Base-by-base conservation (phyloP, 2,329 filamentous ascomycete species). In the Sclerotinia nivalis region DNA sequence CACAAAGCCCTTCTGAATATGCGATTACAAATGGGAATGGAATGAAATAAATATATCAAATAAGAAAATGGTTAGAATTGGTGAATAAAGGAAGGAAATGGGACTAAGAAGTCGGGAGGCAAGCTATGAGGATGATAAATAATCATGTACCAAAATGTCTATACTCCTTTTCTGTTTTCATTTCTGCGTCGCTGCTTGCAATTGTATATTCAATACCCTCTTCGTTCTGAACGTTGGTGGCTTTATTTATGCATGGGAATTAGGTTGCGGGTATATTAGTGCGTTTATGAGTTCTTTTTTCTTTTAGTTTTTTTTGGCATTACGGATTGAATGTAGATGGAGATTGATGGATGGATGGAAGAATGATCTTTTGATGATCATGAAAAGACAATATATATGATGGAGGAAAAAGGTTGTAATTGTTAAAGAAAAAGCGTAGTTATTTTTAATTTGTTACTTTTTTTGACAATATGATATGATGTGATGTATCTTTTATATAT, bases 1-100 rank as follows among this genome's bases (percentile, higher is more conserved):
- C 77, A 13, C 74, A 74, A 2, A 79, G 77, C 64, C 77, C 78
- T 47, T 73, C 73, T 20, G 76, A 76, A 54, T 69, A 66, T 10
- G 60, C 72, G 22, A 72, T 76, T 43, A 76, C 74, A n/a, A 78
- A 78, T 62, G 76, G 77, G 8, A 73, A 70, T n/a, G 74, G 74
- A 8, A 52, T 62, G 43, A 60, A 37, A 31, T 72, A n/a, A 71
- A 43, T 37, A 45, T n/a, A 40, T n/a, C 6, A 45, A 10, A 52
- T 20, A 43, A 58, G 20, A 61, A 47, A 70, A 66, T 43, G 40
- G 15, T 37, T 37, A 37, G 47, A 55, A 59, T 34, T 59, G 40
- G 54, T 47, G 54, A 49, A 60, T 18, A 34, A 25, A 64, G 62
- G 50, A 62, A 69, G 40, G 49, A 47, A 61, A 25, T 31, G 65